Evolutionary conservation across 495 filamentous ascomycete genomes (phyloP).

Genomic region (Aspergillus heteromorphus): DNA sequence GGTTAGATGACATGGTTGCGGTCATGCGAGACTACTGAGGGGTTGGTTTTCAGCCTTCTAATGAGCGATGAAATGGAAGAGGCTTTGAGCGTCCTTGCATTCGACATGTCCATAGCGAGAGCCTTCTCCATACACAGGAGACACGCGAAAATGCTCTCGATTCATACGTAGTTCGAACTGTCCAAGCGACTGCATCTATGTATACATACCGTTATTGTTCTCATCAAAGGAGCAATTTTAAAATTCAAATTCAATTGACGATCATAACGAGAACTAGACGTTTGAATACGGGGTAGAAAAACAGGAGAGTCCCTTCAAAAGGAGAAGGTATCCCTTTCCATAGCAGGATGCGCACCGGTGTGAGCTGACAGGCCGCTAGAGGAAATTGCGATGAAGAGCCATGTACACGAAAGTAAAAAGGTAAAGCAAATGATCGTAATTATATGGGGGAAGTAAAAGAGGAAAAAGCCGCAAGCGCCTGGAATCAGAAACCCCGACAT

Average conservation of each 20-base stretch:
- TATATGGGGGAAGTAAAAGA: too few relatives aligned
- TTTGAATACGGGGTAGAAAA: neutral
- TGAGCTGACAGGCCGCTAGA: neutral
- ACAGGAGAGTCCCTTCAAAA: neutral
- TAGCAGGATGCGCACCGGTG: neutral
- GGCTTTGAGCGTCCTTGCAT: neutral
- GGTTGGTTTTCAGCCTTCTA: neutral
- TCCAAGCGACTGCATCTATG: neutral
- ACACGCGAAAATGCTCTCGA: neutral
- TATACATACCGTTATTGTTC: neutral
- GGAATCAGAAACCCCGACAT: neutral
- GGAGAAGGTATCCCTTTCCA: neutral
- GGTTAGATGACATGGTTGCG: conserved; percentile 79
- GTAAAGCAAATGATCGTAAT: neutral
- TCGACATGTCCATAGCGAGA: neutral
- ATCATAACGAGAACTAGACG: neutral
- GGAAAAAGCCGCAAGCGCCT: neutral
- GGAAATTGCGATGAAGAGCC: neutral
- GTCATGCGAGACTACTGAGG: conserved; percentile 74
- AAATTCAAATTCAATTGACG: neutral
- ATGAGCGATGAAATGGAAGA: conserved; percentile 9
- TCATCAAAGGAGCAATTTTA: neutral
- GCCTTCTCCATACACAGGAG: too few relatives aligned
- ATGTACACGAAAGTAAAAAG: neutral
- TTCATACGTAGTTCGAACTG: neutral